These are phyloP conservation scores for Pseudozyma sp. DNA, from an alignment of 1,284 basidiomycete genomes.

Conservation along the genomic window DNA sequence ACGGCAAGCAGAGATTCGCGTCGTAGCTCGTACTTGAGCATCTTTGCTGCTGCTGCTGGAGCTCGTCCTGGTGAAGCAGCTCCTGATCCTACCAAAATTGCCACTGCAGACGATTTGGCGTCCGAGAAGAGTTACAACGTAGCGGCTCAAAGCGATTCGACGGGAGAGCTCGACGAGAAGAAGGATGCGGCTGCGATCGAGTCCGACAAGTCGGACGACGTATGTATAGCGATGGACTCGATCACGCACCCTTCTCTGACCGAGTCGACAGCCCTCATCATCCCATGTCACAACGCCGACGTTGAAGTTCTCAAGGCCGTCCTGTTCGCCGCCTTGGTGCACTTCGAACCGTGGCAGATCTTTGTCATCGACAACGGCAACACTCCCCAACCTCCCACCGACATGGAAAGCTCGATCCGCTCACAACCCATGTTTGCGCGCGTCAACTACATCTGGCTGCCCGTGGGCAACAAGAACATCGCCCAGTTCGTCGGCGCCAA, in stretches of 20 bases:
- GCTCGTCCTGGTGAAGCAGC: slow-evolving; percentile 8
- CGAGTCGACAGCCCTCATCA: slow-evolving; percentile 34
- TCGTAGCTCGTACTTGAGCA: slow-evolving; percentile 24
- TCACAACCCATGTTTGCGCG: slow-evolving; percentile 33
- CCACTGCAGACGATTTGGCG: not conserved
- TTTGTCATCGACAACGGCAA: slow-evolving; percentile 44
- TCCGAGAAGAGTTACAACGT: slow-evolving; percentile 17
- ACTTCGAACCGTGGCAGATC: slow-evolving; percentile 46
- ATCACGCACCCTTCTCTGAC: slow-evolving; percentile 40
- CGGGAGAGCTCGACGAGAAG: slow-evolving; percentile 21
- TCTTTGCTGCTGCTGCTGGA: slow-evolving; percentile 26
- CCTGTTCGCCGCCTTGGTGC: slow-evolving; percentile 35
- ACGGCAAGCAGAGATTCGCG: slow-evolving; percentile 29
- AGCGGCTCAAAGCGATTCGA: not conserved
- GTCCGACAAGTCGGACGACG: slow-evolving; percentile 1
- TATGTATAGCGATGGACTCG: slow-evolving; percentile 18
- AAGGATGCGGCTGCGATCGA: not conserved
- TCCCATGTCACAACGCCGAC: slow-evolving; percentile 44
- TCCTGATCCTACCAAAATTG: not conserved
- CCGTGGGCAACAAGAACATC: slow-evolving; percentile 44
- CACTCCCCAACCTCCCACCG: slow-evolving; percentile 15
- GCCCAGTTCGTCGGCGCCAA: slow-evolving; percentile 41
- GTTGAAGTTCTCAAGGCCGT: slow-evolving; percentile 37
- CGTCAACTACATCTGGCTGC: slow-evolving; percentile 47
- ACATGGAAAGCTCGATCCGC: slow-evolving; percentile 25